Conservation (phyloP, 129 eudicot species). For the Flaveria robusta region DNA sequence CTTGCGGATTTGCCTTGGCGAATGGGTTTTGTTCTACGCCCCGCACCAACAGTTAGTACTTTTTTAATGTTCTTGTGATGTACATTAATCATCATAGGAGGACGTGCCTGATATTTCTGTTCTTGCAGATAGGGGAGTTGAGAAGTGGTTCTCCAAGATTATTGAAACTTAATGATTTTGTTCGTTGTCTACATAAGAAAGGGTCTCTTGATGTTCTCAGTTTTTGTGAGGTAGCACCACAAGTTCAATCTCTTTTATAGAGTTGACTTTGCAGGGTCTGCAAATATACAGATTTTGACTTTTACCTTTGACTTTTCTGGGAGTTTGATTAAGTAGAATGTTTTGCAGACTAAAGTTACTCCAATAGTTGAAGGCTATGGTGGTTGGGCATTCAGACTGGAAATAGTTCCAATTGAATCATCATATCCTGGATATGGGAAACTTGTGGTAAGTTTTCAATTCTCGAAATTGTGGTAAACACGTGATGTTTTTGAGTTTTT, state of each 20-base stretch:
- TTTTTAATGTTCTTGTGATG: not conserved
- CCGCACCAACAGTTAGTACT: constrained; percentile 87
- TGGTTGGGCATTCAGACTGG: constrained; percentile 95
- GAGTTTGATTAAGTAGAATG: constrained; percentile 14
- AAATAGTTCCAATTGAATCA: constrained; percentile 94
- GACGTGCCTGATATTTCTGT: not conserved
- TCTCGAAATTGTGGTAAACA: not conserved
- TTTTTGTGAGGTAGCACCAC: constrained; percentile 78
- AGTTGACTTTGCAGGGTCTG: not conserved
- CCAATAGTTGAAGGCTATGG: constrained; percentile 99
- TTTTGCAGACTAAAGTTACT: constrained; percentile 90
- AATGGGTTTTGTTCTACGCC: constrained; percentile 96
- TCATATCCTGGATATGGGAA: constrained; percentile 98
- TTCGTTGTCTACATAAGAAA: constrained; percentile 74
- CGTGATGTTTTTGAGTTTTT: not conserved
- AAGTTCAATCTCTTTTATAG: constrained; percentile 1
- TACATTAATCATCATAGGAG: not conserved
- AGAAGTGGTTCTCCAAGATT: constrained; percentile 98
- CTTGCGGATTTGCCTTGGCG: constrained; percentile 99
- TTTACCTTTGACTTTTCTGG: not conserved
- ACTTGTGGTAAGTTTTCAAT: constrained; percentile 66
- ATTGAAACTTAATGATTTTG: constrained; percentile 75
- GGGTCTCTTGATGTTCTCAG: constrained; percentile 87
- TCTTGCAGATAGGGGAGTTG: constrained; percentile 81
- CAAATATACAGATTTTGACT: constrained; percentile 5